Conservation (phyloP, 805 yeast species). For the Komagataella pseudopastoris region DNA sequence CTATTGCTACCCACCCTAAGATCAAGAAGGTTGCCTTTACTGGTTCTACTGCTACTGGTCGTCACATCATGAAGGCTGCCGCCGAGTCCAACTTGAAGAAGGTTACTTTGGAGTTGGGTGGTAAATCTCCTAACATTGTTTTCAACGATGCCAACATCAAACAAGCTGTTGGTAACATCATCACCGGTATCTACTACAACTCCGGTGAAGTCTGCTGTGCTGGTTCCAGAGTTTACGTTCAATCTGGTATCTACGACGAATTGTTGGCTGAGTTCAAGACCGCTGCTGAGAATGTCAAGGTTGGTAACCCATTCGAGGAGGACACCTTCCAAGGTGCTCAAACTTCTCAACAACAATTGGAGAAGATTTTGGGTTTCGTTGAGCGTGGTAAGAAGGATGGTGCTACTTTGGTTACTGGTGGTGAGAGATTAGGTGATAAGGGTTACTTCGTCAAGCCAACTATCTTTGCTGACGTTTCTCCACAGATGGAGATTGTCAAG, state of each 20-base stretch:
- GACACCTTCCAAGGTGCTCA: constrained; percentile 65
- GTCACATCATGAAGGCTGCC: constrained; percentile 57
- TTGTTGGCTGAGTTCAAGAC: constrained; percentile 43
- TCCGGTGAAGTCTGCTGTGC: constrained; percentile 93
- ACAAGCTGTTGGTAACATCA: constrained; percentile 50
- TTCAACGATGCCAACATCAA: constrained; percentile 63
- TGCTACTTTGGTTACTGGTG: constrained; percentile 69
- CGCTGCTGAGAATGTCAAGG: constrained; percentile 37
- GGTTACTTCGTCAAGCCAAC: constrained; percentile 76
- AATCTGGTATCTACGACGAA: constrained; percentile 56
- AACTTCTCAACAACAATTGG: constrained; percentile 53
- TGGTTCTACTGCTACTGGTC: constrained; percentile 84
- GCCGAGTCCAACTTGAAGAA: constrained; percentile 62
- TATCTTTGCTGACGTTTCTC: constrained; percentile 68
- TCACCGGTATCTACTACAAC: constrained; percentile 72
- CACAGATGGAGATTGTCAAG: constrained; percentile 59
- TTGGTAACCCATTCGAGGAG: constrained; percentile 72
- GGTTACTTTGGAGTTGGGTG: constrained; percentile 77
- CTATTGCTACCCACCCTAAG: constrained; percentile 63
- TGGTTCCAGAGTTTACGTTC: constrained; percentile 78
- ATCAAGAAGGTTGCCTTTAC: constrained; percentile 90
- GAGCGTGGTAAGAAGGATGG: constrained; percentile 54
- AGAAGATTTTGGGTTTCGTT: constrained; percentile 50
- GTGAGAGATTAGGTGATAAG: constrained; percentile 56
- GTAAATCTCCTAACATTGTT: constrained; percentile 81